Evolutionary conservation across 1,284 basidiomycete genomes (phyloP).

Genomic region (Quambalaria eucalypti): DNA sequence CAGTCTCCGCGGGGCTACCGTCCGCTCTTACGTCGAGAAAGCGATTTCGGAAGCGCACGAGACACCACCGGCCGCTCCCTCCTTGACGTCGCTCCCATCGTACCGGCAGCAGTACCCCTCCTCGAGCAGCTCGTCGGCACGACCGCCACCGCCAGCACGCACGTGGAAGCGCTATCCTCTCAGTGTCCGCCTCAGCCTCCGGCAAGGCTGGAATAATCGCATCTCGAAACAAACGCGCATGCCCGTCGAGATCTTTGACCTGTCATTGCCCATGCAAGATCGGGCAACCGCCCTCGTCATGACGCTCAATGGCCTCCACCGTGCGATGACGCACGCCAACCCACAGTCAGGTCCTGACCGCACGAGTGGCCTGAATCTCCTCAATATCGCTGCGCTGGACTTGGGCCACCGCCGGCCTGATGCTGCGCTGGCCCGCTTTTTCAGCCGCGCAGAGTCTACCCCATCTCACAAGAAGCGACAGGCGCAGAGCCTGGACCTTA

Average conservation of each 20-base stretch:
- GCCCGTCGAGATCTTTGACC: conserved; percentile 34
- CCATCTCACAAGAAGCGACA: background rate
- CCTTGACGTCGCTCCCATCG: background rate
- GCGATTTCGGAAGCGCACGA: no score
- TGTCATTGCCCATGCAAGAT: conserved; percentile 5
- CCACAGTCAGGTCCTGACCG: no score
- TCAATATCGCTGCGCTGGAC: conserved; percentile 37
- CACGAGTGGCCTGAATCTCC: conserved; percentile 25
- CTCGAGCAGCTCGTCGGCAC: background rate
- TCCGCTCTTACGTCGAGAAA: conserved; percentile 1
- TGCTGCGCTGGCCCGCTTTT: conserved; percentile 19
- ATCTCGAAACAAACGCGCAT: conserved; percentile 25
- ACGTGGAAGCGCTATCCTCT: conserved; percentile 32
- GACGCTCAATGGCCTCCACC: background rate
- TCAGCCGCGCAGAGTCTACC: background rate
- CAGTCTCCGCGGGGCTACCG: background rate
- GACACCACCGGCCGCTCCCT: no score
- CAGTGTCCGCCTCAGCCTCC: conserved; percentile 22
- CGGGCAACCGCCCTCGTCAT: conserved; percentile 14
- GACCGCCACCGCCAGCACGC: background rate
- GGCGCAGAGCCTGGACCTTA: conserved; percentile 10
- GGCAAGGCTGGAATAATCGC: conserved; percentile 18
- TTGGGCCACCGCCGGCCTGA: conserved; percentile 17
- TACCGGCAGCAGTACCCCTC: background rate
- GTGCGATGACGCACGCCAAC: background rate